Conservation (phyloP, 2,329 filamentous ascomycete genomes). For the Fusarium goolgardi region DNA sequence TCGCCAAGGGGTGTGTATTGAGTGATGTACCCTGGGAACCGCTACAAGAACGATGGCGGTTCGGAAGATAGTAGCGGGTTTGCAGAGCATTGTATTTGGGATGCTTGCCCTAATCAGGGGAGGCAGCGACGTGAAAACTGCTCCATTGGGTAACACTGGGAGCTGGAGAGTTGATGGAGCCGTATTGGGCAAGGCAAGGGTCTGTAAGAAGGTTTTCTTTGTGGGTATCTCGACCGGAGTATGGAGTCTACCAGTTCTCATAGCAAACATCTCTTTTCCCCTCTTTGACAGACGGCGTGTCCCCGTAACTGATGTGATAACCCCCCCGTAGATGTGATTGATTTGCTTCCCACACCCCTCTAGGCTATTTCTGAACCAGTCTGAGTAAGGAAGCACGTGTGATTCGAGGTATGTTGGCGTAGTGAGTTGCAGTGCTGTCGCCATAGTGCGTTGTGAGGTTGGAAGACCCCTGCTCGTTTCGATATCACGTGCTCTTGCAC, state of each 20-base stretch:
- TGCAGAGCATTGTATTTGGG: constrained; percentile 41
- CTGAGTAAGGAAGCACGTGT: constrained; percentile 38
- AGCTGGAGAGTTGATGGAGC: constrained; percentile 30
- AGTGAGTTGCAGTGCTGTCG: constrained; percentile 17
- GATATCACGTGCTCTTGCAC: constrained; percentile 36
- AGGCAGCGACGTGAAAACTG: constrained; percentile 43
- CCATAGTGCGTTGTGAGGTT: constrained; percentile 33
- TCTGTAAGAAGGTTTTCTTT: constrained; percentile 37
- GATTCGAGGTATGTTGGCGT: constrained; percentile 35
- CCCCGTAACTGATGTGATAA: constrained; percentile 43
- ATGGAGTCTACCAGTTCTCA: constrained; percentile 43
- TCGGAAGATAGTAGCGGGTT: constrained; percentile 35
- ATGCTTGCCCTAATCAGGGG: constrained; percentile 52
- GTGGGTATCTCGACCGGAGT: constrained; percentile 39
- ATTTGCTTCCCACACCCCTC: constrained; percentile 39
- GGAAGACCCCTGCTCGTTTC: constrained; percentile 24
- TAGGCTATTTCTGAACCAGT: constrained; percentile 20
- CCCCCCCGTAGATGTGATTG: constrained; percentile 45
- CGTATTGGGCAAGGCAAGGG: constrained; percentile 39
- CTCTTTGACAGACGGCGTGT: constrained; percentile 28
- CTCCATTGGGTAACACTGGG: constrained; percentile 49
- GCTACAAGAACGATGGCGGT: constrained; percentile 34
- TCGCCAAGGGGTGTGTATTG: constrained; percentile 40
- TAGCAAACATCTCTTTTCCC: constrained; percentile 44
- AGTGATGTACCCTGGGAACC: constrained; percentile 36